phyloP scores from a whole-genome alignment of 2,329 filamentous ascomycete species.

The Coniochaeta sp. region DNA sequence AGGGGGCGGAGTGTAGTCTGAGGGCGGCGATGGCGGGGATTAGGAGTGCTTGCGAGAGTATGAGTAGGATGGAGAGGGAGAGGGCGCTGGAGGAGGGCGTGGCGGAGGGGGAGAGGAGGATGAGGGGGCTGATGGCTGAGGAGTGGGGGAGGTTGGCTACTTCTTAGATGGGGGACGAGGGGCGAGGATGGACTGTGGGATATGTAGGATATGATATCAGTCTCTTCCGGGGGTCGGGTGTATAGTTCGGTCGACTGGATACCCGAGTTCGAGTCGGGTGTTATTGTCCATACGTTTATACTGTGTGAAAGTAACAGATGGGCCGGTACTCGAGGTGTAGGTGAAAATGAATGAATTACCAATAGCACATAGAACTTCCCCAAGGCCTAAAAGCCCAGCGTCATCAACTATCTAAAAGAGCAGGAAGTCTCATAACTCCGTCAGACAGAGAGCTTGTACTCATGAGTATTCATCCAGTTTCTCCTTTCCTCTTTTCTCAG shows the following conservation, averaged over 20 bases:
- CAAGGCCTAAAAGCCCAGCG: neutral
- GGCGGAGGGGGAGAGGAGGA: constrained; percentile 6
- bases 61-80: constrained; percentile 15
- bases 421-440: neutral
- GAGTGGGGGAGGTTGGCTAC: constrained; percentile 17
- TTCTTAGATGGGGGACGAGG: constrained; percentile 2
- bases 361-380: neutral
- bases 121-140: constrained; percentile 13
- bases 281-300: too few species aligned
- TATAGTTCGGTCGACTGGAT: too few species aligned
- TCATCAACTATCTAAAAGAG: neutral
- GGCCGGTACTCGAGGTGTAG: neutral
- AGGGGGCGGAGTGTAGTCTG: constrained; percentile 17
- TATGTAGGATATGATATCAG: neutral
- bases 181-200: too few species aligned
- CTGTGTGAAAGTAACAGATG: too few species aligned
- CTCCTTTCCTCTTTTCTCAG: neutral
- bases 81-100: constrained; percentile 9
- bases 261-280: too few species aligned
- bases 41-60: constrained; percentile 9
- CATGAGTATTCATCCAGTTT: neutral
- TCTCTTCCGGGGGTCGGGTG: too few species aligned
- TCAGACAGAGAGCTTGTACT: neutral
- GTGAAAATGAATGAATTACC: neutral
- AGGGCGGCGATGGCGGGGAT: constrained; percentile 23